Conservation (phyloP, 345 rosid genomes). For the Salix suchowensis region DNA sequence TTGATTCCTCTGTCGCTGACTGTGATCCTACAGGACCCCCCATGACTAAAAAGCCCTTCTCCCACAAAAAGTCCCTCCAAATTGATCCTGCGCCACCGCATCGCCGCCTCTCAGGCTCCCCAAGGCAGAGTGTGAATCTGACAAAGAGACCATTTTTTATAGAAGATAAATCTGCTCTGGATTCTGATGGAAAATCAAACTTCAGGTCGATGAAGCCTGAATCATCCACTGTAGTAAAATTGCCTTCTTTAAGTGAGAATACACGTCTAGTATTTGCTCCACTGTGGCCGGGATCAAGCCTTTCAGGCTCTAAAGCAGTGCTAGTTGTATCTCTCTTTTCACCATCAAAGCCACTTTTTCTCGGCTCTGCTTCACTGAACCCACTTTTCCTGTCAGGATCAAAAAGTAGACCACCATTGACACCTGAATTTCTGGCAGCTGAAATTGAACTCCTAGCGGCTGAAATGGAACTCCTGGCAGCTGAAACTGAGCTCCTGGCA, state of each 20-base stretch:
- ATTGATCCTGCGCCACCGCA: constrained; percentile 27
- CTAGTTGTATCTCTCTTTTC: constrained; percentile 32
- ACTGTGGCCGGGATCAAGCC: constrained; percentile 14
- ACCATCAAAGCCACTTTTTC: constrained; percentile 44
- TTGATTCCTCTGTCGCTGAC: constrained; percentile 59
- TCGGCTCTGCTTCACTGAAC: constrained; percentile 60
- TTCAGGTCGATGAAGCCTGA: constrained; percentile 85
- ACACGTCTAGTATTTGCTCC: constrained; percentile 45
- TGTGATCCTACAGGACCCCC: constrained; percentile 62
- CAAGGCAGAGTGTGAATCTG: constrained; percentile 43
- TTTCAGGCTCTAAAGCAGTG: constrained; percentile 28
- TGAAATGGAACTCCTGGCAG: constrained; percentile 31
- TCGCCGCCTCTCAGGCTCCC: constrained; percentile 54
- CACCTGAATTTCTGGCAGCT: constrained; percentile 83
- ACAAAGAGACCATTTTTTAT: constrained; percentile 27
- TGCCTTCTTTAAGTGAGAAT: constrained; percentile 67
- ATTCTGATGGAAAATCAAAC: constrained; percentile 57
- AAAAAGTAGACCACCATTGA: constrained; percentile 52
- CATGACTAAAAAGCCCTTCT: constrained; percentile 27
- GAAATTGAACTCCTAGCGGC: constrained; percentile 50
- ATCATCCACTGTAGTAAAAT: constrained; percentile 66
- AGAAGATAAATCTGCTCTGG: constrained; percentile 23
- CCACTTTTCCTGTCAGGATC: constrained; percentile 86
- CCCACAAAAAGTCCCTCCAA: constrained; percentile 18
- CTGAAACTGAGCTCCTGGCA: constrained; percentile 28